phyloP scores from a whole-genome alignment of 352 stramenopile species.

The Peronospora destructor region DNA sequence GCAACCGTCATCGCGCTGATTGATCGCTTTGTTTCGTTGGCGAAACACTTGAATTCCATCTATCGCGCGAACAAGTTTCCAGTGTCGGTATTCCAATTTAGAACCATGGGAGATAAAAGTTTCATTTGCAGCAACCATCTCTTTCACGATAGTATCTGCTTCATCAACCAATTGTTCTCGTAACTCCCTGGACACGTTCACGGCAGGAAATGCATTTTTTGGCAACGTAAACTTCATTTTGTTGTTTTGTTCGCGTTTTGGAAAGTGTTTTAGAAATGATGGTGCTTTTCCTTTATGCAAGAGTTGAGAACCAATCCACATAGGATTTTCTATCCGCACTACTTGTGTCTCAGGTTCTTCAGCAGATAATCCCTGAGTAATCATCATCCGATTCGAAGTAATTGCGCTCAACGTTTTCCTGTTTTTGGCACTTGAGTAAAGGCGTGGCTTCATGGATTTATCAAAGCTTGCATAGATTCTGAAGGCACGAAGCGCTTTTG shows the following conservation, averaged over 20 bases:
- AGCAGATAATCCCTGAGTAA: no score
- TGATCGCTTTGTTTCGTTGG: constrained; percentile 4
- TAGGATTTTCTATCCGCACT: no score
- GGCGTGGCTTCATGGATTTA: no score
- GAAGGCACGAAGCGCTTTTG: no score
- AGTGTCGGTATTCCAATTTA: constrained; percentile 23
- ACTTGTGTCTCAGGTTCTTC: no score
- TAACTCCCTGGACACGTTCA: constrained; percentile 25
- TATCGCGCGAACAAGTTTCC: constrained; percentile 34
- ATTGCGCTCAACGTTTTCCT: no score
- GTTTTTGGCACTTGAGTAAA: no score
- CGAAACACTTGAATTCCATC: constrained; percentile 36
- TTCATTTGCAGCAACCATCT: constrained; percentile 39
- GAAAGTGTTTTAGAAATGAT: no score
- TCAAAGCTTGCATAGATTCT: no score
- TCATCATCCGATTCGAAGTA: no score
- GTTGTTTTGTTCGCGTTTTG: neutral
- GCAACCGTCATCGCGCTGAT: neutral
- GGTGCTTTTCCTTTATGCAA: no score
- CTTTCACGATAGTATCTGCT: constrained; percentile 31
- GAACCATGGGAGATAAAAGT: constrained; percentile 24
- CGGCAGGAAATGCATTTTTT: constrained; percentile 25
- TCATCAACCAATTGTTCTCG: constrained; percentile 28
- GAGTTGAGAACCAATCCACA: no score
- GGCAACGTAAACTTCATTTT: constrained; percentile 37